Percentiles rank a stretch among this genome's conserved stretches.
phyloP scores from a whole-genome alignment of 1,139 yeast genomes.

The Candida sojae region DNA sequence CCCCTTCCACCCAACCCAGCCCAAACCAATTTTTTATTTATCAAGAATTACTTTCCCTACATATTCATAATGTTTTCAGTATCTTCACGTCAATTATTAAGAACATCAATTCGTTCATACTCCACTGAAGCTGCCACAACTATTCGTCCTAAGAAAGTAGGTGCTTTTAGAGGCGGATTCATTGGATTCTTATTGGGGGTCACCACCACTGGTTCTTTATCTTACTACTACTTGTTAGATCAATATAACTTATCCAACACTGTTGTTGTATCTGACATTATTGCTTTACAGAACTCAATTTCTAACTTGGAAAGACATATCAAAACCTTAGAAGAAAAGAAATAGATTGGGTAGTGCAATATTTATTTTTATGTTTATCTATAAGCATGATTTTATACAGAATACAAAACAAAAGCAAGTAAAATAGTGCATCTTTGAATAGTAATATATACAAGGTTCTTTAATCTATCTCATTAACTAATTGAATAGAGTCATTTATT shows the following conservation, averaged over 20 bases:
- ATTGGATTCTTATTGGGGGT: constrained; percentile 81
- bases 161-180: constrained; percentile 68
- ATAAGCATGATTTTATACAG: not conserved
- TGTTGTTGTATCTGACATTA: constrained; percentile 73
- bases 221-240: constrained; percentile 77
- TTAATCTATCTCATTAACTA: constrained; percentile 18
- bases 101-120: constrained; percentile 30
- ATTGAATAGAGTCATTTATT: constrained; percentile 27
- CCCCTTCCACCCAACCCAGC: not conserved
- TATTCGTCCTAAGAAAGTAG: constrained; percentile 38
- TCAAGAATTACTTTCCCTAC: not conserved
- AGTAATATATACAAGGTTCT: not conserved
- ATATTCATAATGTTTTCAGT: constrained; percentile 3
- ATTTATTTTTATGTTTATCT: not conserved
- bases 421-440: not conserved
- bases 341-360: constrained; percentile 16
- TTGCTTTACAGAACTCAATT: constrained; percentile 68
- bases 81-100: constrained; percentile 22
- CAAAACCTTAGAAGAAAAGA: constrained; percentile 50
- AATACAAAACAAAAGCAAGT: no score
- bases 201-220: constrained; percentile 69
- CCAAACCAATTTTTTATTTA: not conserved
- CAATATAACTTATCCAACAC: constrained; percentile 74
- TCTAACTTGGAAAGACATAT: constrained; percentile 68
- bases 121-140: constrained; percentile 29